Evolutionary conservation across 768 basidiomycete species (phyloP).

Genomic region (Lactarius deliciosus): DNA sequence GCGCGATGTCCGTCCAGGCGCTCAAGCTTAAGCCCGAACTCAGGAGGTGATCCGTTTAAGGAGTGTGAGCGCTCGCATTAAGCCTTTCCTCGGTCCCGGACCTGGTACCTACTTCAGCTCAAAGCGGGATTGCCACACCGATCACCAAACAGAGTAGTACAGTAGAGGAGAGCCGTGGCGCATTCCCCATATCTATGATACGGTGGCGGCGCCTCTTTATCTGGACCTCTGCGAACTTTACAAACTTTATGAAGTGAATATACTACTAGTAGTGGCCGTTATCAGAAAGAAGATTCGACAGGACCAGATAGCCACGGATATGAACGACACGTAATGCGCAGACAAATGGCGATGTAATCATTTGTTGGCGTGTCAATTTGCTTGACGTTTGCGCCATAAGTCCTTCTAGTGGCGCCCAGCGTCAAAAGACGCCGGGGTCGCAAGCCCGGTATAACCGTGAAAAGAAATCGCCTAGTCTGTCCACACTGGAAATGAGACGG

Average conservation of each 20-base stretch:
- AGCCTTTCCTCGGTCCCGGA: background rate
- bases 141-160: too few relatives aligned
- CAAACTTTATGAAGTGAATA: background rate
- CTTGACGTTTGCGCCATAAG: background rate
- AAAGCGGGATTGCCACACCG: too few relatives aligned
- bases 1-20: background rate
- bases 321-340: slow-evolving; percentile 7
- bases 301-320: background rate
- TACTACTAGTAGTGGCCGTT: too few relatives aligned
- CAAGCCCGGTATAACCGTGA: background rate
- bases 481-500: background rate
- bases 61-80: background rate
- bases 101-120: too few relatives aligned
- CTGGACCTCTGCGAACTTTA: background rate
- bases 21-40: background rate
- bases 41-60: background rate
- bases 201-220: too few relatives aligned
- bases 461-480: background rate
- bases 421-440: background rate
- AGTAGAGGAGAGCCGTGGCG: too few relatives aligned
- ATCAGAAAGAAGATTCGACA: background rate
- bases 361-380: background rate
- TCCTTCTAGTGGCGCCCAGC: background rate
- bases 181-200: too few relatives aligned
- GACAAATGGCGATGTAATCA: background rate